Conservation (phyloP, 192 early-diverging fungal genomes). For the Gigaspora rosea region DNA sequence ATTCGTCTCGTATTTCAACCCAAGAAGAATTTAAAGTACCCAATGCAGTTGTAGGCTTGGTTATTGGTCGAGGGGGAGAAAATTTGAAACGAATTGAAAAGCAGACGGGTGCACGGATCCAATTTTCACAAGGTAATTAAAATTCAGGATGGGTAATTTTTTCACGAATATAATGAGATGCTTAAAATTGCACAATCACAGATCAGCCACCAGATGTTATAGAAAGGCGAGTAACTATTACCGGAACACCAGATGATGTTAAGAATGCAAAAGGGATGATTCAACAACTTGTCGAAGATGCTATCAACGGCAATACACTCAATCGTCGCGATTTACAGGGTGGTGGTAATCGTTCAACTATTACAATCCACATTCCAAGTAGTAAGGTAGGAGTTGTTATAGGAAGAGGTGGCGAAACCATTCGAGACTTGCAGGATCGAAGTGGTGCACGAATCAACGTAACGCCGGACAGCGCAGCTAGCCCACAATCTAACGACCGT, state of each 20-base stretch:
- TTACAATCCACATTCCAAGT: constrained; percentile 63
- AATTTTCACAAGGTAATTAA: constrained; percentile 60
- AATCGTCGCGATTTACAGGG: constrained; percentile 33
- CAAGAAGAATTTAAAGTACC: constrained; percentile 63
- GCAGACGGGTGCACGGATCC: constrained; percentile 68
- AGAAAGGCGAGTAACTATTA: constrained; percentile 53
- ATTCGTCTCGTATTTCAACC: constrained; percentile 36
- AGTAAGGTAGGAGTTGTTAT: constrained; percentile 84
- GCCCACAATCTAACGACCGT: constrained; percentile 49
- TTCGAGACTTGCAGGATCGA: constrained; percentile 67
- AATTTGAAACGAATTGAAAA: constrained; percentile 79
- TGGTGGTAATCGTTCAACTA: constrained; percentile 38
- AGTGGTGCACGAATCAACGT: constrained; percentile 73
- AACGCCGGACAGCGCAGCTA: constrained; percentile 52
- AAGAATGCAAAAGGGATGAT: constrained; percentile 55
- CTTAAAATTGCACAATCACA: constrained; percentile 4
- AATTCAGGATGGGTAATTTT: neutral
- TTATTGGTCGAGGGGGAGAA: constrained; percentile 81
- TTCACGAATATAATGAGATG: neutral
- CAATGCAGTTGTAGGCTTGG: constrained; percentile 68
- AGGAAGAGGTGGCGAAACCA: constrained; percentile 76
- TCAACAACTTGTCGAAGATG: constrained; percentile 45
- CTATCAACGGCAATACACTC: constrained; percentile 24
- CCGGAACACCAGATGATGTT: constrained; percentile 50
- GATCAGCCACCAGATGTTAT: constrained; percentile 47